These are phyloP conservation scores for Trichoderma hamatum DNA, from an alignment of 2,329 filamentous ascomycete genomes.

Conservation along the genomic window DNA sequence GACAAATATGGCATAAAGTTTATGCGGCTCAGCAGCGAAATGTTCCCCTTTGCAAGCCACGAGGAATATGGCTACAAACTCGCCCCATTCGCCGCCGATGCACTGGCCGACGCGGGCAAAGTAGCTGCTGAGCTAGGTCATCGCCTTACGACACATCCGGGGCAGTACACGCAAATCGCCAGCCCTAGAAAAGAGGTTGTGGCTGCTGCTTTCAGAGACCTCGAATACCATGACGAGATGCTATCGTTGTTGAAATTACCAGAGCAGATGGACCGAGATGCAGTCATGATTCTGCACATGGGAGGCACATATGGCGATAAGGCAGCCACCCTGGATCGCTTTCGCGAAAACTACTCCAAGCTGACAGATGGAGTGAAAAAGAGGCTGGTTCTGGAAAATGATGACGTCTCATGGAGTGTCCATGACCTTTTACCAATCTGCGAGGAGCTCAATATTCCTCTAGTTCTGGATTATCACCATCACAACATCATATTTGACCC, in stretches of 20 bases:
- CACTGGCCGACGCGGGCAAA: constrained; percentile 73
- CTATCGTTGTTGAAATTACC: constrained; percentile 76
- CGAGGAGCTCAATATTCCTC: constrained; percentile 89
- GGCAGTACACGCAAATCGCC: constrained; percentile 89
- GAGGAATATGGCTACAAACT: constrained; percentile 83
- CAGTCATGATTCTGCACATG: constrained; percentile 94
- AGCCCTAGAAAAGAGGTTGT: constrained; percentile 80
- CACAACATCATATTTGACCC: constrained; percentile 91
- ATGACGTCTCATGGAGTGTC: constrained; percentile 90
- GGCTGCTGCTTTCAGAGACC: constrained; percentile 73
- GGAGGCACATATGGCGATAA: constrained; percentile 91
- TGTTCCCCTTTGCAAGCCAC: constrained; percentile 96
- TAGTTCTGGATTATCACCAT: constrained; percentile 92
- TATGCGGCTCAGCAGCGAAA: constrained; percentile 88
- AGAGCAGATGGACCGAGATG: constrained; percentile 77
- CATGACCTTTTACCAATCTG: constrained; percentile 89
- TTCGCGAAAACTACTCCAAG: constrained; percentile 71
- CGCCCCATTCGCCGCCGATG: constrained; percentile 78
- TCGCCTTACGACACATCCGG: constrained; percentile 85
- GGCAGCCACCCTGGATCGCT: constrained; percentile 73
- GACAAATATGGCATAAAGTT: constrained; percentile 90
- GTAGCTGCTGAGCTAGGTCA: constrained; percentile 80
- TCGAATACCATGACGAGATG: constrained; percentile 88
- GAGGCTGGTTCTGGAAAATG: constrained; percentile 87
- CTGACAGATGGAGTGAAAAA: constrained; percentile 73